A percentile compares a stretch with the other conserved stretches of the same genome.
Conservation (phyloP, 305 asterid genomes). For the Withania somnifera region DNA sequence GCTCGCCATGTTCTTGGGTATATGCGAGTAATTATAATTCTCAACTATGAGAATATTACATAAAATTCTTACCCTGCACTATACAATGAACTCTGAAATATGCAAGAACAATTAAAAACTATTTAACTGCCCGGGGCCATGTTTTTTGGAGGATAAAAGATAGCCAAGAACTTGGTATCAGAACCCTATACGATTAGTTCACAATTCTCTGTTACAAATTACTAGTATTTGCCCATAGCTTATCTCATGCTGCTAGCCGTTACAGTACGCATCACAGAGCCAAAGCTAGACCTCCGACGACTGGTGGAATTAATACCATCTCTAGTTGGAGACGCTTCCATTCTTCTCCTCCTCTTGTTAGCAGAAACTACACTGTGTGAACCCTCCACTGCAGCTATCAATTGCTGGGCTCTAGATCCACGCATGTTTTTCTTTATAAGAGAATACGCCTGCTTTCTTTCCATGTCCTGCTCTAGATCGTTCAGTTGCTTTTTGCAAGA, state of each 20-base stretch:
- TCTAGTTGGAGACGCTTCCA: conserved; percentile 11
- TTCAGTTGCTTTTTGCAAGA: conserved; percentile 58
- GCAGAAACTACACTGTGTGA: conserved; percentile 28
- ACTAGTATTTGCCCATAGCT: not conserved
- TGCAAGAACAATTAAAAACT: not conserved
- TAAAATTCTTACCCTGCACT: not conserved
- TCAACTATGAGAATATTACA: not conserved
- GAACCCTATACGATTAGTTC: not conserved
- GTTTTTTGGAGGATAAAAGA: not conserved
- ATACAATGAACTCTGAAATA: not conserved
- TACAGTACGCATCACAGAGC: conserved; percentile 13
- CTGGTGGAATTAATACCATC: conserved; percentile 10
- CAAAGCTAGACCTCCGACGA: conserved; percentile 15
- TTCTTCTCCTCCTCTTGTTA: conserved; percentile 45
- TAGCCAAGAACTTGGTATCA: not conserved
- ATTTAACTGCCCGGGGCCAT: not conserved
- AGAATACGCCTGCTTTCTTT: conserved; percentile 40
- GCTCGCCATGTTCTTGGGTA: not conserved
- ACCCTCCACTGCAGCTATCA: conserved; percentile 38
- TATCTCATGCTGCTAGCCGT: conserved; percentile 20
- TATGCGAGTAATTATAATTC: not conserved
- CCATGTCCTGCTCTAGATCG: conserved; percentile 49
- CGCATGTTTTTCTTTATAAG: conserved; percentile 32
- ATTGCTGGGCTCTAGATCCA: conserved; percentile 44
- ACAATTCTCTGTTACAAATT: not conserved